phyloP scores from a whole-genome alignment of 371 early-diverging fungal species.

The Mucor mucedo region DNA sequence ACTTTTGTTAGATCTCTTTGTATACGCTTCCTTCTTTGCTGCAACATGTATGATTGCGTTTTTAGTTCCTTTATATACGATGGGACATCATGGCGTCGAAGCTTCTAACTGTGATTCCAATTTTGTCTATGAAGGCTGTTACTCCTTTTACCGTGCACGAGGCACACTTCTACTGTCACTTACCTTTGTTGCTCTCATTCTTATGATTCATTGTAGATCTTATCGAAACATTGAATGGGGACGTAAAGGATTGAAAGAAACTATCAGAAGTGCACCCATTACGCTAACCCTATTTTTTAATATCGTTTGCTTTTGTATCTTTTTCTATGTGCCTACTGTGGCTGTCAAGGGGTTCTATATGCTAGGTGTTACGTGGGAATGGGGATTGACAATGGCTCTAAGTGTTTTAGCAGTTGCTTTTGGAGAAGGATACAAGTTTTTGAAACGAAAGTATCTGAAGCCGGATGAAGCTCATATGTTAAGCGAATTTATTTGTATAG shows the following conservation, averaged over 20 bases:
- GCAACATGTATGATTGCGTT: conserved; percentile 57
- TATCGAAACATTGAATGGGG: conserved; percentile 65
- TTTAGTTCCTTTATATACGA: conserved; percentile 62
- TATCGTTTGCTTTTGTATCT: conserved; percentile 53
- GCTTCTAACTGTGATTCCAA: conserved; percentile 64
- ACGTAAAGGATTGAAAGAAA: conserved; percentile 35
- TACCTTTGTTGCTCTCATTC: conserved; percentile 59
- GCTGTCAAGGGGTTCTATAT: conserved; percentile 72
- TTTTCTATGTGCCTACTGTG: conserved; percentile 69
- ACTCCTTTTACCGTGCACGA: conserved; percentile 70
- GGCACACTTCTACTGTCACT: conserved; percentile 63
- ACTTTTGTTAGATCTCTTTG: conserved; percentile 36
- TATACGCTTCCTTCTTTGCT: conserved; percentile 55
- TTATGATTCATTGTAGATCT: conserved; percentile 71
- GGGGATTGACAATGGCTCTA: conserved; percentile 65
- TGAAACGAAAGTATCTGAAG: conserved; percentile 37
- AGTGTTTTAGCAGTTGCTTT: conserved; percentile 54
- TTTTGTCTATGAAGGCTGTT: conserved; percentile 57
- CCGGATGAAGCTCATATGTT: conserved; percentile 22
- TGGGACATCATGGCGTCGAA: conserved; percentile 54
- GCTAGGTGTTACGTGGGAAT: conserved; percentile 70
- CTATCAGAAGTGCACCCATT: conserved; percentile 57
- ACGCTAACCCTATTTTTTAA: conserved; percentile 55
- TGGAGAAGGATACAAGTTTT: conserved; percentile 59
- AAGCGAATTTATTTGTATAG: conserved; percentile 8